Evolutionary conservation across 441 rosid genomes (phyloP).

Genomic region (Aquilaria agallochum): DNA sequence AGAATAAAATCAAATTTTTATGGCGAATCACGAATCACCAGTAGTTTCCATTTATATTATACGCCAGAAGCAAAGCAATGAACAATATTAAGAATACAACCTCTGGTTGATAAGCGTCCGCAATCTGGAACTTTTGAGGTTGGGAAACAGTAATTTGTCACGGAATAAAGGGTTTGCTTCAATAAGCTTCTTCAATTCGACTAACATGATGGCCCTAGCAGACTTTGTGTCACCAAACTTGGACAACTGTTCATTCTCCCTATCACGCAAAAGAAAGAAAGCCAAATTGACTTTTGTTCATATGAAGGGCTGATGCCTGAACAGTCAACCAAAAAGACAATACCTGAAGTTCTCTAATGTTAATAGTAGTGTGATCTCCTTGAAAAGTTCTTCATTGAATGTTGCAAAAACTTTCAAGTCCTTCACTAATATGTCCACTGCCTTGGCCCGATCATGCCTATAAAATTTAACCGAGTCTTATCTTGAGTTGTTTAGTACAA

Average conservation of each 20-base stretch:
- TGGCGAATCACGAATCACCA: too few relatives aligned
- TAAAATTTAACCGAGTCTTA: conserved; percentile 15
- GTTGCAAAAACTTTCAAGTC: conserved; percentile 96
- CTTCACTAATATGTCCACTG: conserved; percentile 89
- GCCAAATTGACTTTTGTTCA: too few relatives aligned
- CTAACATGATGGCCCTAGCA: conserved; percentile 94
- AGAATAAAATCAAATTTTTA: too few relatives aligned
- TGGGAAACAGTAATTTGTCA: conserved; percentile 93
- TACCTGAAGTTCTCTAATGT: conserved; percentile 95
- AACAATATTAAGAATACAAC: conserved; percentile 24
- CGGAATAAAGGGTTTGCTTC: conserved; percentile 97
- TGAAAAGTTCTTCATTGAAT: conserved; percentile 94
- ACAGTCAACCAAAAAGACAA: conserved; percentile 8
- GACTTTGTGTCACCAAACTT: conserved; percentile 97
- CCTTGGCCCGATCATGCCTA: conserved; percentile 95
- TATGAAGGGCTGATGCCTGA: not conserved
- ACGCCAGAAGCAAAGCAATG: conserved; percentile 11
- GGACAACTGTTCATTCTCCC: conserved; percentile 97
- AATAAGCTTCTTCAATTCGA: conserved; percentile 94
- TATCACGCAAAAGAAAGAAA: conserved; percentile 18
- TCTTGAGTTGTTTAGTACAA: not conserved
- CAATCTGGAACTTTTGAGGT: conserved; percentile 77
- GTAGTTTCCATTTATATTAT: not conserved
- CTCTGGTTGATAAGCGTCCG: conserved; percentile 96
- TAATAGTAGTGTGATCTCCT: conserved; percentile 95